phyloP scores from a whole-genome alignment of 805 yeast genomes.

The Wickerhamiella sorbophila region DNA sequence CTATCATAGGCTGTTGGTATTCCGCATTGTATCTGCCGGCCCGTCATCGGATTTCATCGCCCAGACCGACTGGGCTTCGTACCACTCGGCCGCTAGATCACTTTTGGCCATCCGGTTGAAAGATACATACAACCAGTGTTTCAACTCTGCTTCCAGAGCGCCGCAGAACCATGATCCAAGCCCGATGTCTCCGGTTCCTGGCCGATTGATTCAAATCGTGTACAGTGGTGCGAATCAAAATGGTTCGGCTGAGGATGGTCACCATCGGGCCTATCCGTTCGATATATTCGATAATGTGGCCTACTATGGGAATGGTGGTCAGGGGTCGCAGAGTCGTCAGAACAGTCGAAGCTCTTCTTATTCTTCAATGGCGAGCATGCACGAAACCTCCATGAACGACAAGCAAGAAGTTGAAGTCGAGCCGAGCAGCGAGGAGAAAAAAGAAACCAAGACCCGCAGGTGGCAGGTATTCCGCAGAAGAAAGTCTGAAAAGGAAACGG shows the following conservation, averaged over 20 bases:
- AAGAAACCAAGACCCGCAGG: not conserved
- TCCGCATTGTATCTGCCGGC: conserved; percentile 35
- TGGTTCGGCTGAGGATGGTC: conserved; percentile 7
- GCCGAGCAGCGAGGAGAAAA: not conserved
- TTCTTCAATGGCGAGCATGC: not conserved
- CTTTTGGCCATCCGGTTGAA: conserved; percentile 16
- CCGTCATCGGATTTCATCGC: conserved; percentile 14
- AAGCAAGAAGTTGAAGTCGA: not conserved
- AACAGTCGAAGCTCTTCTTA: not conserved
- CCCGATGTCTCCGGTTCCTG: conserved; percentile 23
- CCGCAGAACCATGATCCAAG: conserved; percentile 9
- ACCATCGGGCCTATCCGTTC: conserved; percentile 22
- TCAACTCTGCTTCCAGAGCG: conserved; percentile 6
- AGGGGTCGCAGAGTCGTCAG: not conserved
- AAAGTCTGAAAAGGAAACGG: not conserved
- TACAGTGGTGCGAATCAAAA: conserved; percentile 14
- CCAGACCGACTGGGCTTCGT: conserved; percentile 18
- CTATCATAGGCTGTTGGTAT: conserved; percentile 50
- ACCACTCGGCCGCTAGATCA: conserved; percentile 18
- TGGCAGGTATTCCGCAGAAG: conserved; percentile 1
- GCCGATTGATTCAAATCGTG: conserved; percentile 18
- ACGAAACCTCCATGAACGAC: not conserved
- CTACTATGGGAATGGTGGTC: conserved; percentile 13
- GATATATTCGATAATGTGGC: conserved; percentile 28
- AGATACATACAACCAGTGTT: conserved; percentile 12